These are phyloP conservation scores for Microdochium paspali DNA, from an alignment of 2,329 filamentous ascomycete genomes.

Conservation along the genomic window DNA sequence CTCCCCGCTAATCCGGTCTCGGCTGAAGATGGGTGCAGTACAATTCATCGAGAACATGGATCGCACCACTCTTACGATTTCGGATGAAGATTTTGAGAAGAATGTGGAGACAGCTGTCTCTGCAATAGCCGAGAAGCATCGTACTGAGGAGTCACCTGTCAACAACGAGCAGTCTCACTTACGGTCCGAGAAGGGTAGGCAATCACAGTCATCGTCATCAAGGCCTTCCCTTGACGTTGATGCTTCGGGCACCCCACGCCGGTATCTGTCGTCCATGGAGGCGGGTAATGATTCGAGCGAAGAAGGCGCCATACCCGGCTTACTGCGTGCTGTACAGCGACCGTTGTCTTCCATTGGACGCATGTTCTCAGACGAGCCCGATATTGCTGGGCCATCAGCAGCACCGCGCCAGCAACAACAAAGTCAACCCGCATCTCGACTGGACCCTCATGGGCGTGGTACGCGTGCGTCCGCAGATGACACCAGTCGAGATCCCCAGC, in stretches of 20 bases:
- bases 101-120: conserved; percentile 96
- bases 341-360: conserved; percentile 86
- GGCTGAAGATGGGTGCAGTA: conserved; percentile 69
- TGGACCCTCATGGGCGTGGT: conserved; percentile 20
- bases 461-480: conserved; percentile 23
- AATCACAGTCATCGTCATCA: conserved; percentile 34
- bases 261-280: conserved; percentile 45
- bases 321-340: conserved; percentile 83
- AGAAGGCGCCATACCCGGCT: conserved; percentile 71
- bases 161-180: conserved; percentile 23
- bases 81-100: conserved; percentile 88
- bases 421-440: conserved; percentile 25
- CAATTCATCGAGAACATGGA: conserved; percentile 97
- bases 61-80: conserved; percentile 84
- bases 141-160: conserved; percentile 36
- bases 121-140: conserved; percentile 86
- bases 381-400: conserved; percentile 28
- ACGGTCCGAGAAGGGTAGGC: conserved; percentile 34
- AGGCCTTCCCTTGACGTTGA: conserved; percentile 33
- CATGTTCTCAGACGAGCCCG: conserved; percentile 72
- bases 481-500: conserved; percentile 23
- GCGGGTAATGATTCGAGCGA: conserved; percentile 41
- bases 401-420: conserved; percentile 23
- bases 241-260: conserved; percentile 32
- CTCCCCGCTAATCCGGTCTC: background rate